Evolutionary conservation across 1,284 basidiomycete species (phyloP).

Genomic region (Leccinum insolens): DNA sequence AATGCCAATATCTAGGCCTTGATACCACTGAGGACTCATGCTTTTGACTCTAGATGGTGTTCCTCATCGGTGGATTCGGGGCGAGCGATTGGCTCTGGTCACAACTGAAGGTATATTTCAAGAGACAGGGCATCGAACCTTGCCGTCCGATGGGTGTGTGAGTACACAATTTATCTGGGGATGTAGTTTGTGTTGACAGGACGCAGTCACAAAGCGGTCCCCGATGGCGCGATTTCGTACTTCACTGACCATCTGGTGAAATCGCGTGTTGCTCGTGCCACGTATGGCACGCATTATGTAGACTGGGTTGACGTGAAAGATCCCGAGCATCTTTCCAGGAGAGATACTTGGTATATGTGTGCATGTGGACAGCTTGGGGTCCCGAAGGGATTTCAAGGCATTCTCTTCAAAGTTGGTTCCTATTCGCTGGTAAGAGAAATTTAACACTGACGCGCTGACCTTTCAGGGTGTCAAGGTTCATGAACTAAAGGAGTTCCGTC

Average conservation of each 20-base stretch:
- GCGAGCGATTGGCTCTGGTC: conserved; percentile 24
- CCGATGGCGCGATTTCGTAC: conserved; percentile 22
- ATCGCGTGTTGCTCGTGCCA: conserved; percentile 19
- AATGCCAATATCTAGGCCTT: conserved; percentile 3
- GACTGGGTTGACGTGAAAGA: conserved; percentile 3
- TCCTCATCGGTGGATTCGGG: conserved; percentile 40
- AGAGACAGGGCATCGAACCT: conserved; percentile 14
- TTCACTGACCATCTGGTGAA: conserved; percentile 20
- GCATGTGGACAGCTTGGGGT: conserved; percentile 4
- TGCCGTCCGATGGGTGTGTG: conserved; percentile 18
- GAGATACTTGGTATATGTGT: conserved; percentile 4
- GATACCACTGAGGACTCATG: not conserved
- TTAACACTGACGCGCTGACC: not conserved
- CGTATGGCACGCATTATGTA: conserved; percentile 9
- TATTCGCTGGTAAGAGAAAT: not conserved
- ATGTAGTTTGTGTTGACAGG: not conserved
- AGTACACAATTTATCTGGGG: not conserved
- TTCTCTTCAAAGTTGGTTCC: conserved; percentile 16
- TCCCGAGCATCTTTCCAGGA: conserved; percentile 13
- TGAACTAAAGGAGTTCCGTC: conserved; percentile 19
- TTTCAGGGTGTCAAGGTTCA: conserved; percentile 13
- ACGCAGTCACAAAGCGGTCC: conserved; percentile 20
- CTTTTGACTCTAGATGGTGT: conserved; percentile 30
- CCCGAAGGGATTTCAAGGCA: conserved; percentile 6
- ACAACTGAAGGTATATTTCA: conserved; percentile 18